A percentile compares a stretch with the other conserved stretches of the same genome.
These are phyloP conservation scores for Penicillium chermesinum DNA, from an alignment of 495 filamentous ascomycete species.

Conservation along the genomic window DNA sequence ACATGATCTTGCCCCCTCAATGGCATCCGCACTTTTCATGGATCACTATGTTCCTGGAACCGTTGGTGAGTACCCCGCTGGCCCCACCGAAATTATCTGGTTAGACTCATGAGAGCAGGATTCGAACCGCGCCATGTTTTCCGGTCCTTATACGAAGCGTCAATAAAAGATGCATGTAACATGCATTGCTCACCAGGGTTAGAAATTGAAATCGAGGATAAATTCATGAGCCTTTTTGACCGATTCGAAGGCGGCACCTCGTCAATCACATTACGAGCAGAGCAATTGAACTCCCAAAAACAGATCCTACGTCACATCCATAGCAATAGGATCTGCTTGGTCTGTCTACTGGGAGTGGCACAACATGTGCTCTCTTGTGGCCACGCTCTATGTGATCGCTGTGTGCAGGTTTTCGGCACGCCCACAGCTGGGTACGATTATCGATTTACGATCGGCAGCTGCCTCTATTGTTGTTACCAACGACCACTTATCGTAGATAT, in stretches of 20 bases:
- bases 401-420: constrained; percentile 18
- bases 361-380: constrained; percentile 25
- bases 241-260: neutral
- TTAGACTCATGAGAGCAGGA: neutral
- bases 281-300: constrained; percentile 9
- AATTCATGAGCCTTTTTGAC: neutral
- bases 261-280: constrained; percentile 11
- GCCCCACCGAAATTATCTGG: neutral
- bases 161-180: neutral
- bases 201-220: neutral
- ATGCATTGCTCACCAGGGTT: neutral
- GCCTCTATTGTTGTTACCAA: constrained; percentile 14
- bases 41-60: constrained; percentile 28
- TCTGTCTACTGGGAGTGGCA: constrained; percentile 20
- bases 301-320: constrained; percentile 6
- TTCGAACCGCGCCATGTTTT: neutral
- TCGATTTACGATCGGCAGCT: constrained; percentile 15
- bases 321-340: constrained; percentile 20
- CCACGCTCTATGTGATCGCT: constrained; percentile 29
- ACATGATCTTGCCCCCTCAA: constrained; percentile 13
- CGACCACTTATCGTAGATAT: constrained; percentile 17
- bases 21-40: constrained; percentile 28
- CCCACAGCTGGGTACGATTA: constrained; percentile 19
- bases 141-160: neutral
- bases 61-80: constrained; percentile 16